These are phyloP conservation scores for Tritrichomonas foetus DNA, from an alignment of 208 protist species.

Conservation along the genomic window DNA sequence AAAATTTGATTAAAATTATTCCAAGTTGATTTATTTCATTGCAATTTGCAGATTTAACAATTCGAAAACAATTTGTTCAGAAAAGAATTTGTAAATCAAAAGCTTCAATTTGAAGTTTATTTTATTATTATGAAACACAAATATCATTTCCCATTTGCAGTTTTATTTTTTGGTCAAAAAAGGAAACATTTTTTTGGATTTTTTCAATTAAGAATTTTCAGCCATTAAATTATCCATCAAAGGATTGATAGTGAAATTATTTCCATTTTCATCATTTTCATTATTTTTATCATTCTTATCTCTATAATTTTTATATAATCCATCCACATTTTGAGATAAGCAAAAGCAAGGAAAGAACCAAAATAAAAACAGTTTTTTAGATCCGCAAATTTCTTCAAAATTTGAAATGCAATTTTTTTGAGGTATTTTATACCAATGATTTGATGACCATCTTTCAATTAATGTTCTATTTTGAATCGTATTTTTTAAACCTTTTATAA, in stretches of 20 bases:
- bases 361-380: background rate
- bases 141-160: too few species aligned
- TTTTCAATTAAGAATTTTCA: too few species aligned
- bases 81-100: background rate
- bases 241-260: too few species aligned
- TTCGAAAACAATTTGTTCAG: background rate
- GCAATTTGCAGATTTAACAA: background rate
- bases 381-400: background rate
- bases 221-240: too few species aligned
- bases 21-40: background rate
- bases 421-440: background rate
- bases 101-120: background rate
- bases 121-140: too few species aligned
- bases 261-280: background rate
- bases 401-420: slow-evolving; percentile 16
- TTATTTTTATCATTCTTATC: background rate
- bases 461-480: background rate
- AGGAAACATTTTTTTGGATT: too few species aligned
- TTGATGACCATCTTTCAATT: background rate
- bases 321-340: background rate
- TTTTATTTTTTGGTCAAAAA: too few species aligned
- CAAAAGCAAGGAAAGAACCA: background rate
- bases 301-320: background rate
- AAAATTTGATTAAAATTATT: too few species aligned
- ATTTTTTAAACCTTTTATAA: background rate